Percentiles rank a stretch among this genome's conserved stretches.
These are phyloP conservation scores for Cutaneotrichosporon cavernicola DNA, from an alignment of 1,284 basidiomycete genomes.

Conservation along the genomic window DNA sequence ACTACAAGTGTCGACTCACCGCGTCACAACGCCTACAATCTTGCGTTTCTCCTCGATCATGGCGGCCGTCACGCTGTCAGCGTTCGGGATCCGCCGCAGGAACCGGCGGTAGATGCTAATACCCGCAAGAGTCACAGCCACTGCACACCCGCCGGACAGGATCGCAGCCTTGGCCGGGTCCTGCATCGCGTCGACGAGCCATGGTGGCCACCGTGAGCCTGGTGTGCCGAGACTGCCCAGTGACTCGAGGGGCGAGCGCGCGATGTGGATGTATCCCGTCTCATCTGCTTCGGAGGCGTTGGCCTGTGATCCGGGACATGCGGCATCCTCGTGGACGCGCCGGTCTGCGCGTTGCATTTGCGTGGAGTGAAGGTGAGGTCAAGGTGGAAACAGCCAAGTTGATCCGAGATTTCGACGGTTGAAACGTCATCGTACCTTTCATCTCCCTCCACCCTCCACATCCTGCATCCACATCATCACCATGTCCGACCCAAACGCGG, in stretches of 20 bases:
- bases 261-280: neutral
- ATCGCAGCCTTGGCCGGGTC: conserved; percentile 41
- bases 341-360: neutral
- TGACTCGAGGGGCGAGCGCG: conserved; percentile 10
- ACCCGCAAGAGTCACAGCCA: conserved; percentile 53
- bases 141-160: conserved; percentile 40
- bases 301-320: neutral
- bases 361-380: neutral
- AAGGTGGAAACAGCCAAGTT: neutral
- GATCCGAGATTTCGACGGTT: neutral
- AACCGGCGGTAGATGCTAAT: conserved; percentile 58
- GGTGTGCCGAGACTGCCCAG: neutral
- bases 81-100: conserved; percentile 58
- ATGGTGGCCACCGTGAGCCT: conserved; percentile 1
- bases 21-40: conserved; percentile 72
- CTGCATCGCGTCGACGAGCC: conserved; percentile 13
- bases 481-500: neutral
- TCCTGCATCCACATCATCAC: neutral
- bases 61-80: conserved; percentile 65
- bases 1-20: conserved; percentile 54
- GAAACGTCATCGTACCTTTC: conserved; percentile 12
- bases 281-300: neutral
- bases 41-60: conserved; percentile 61
- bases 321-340: neutral
- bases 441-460: conserved; percentile 9